Percentiles rank a stretch among this genome's conserved stretches.
These are phyloP conservation scores for Akebia trifoliata DNA, from an alignment of 164 flowering plant species.

Conservation along the genomic window DNA sequence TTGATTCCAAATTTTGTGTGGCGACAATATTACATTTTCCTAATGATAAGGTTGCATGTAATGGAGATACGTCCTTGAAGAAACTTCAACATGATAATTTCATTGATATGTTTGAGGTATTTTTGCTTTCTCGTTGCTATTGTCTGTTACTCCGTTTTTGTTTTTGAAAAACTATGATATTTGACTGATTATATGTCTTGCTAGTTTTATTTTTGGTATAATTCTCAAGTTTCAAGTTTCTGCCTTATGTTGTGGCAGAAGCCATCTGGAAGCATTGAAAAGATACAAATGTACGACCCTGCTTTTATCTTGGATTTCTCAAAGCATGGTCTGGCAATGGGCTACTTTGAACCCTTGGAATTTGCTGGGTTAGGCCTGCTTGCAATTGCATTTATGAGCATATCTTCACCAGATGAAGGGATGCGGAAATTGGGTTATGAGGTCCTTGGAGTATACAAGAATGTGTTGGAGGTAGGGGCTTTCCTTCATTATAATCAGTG, in stretches of 20 bases:
- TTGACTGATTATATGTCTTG: neutral
- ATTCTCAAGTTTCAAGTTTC: constrained; percentile 7
- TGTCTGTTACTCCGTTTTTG: neutral
- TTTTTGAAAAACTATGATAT: neutral
- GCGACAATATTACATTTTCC: constrained; percentile 66
- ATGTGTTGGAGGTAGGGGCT: constrained; percentile 53
- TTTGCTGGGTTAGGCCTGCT: constrained; percentile 83
- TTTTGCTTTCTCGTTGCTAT: constrained; percentile 3
- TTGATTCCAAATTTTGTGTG: constrained; percentile 59
- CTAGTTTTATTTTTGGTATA: constrained; percentile 1
- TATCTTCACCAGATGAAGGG: constrained; percentile 71
- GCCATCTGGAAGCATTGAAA: constrained; percentile 18
- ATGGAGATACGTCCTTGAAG: constrained; percentile 11
- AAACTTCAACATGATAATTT: constrained; percentile 24
- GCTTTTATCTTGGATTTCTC: constrained; percentile 74
- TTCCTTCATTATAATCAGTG: neutral
- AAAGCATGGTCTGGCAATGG: constrained; percentile 55
- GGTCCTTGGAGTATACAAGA: constrained; percentile 56
- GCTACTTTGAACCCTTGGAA: constrained; percentile 71
- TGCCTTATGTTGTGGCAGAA: constrained; percentile 31
- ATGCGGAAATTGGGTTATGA: constrained; percentile 77
- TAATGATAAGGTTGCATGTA: constrained; percentile 34
- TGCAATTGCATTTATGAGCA: constrained; percentile 69
- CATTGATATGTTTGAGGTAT: constrained; percentile 32
- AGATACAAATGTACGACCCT: constrained; percentile 63